Evolutionary conservation across 176 grass and related monocot species (phyloP).

Genomic region (Secale cereale): DNA sequence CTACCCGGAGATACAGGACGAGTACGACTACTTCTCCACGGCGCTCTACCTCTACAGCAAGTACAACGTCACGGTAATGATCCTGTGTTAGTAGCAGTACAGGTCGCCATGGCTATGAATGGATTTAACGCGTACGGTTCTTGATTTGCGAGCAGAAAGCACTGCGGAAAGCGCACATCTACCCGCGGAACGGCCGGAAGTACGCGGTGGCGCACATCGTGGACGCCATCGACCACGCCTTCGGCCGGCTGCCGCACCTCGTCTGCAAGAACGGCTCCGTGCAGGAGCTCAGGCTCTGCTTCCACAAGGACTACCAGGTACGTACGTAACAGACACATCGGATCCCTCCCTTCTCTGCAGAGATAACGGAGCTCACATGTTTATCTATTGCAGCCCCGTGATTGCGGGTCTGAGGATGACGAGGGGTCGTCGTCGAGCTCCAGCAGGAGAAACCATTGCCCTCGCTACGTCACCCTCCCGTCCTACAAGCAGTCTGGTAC

Average conservation of each 20-base stretch:
- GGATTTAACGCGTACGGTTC: no score
- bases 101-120: background rate
- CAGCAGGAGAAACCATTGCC: constrained; percentile 35
- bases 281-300: constrained; percentile 56
- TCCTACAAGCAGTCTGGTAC: constrained; percentile 37
- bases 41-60: constrained; percentile 79
- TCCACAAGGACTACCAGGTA: constrained; percentile 57
- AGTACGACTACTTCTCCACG: constrained; percentile 87
- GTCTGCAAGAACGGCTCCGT: constrained; percentile 43
- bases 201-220: constrained; percentile 33
- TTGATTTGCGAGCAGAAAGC: constrained; percentile 18
- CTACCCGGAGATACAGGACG: constrained; percentile 85
- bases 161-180: constrained; percentile 25
- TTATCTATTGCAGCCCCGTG: constrained; percentile 8
- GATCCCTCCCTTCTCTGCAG: no score
- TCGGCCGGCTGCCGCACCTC: constrained; percentile 46
- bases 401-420: constrained; percentile 28
- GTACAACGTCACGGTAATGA: constrained; percentile 74
- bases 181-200: background rate
- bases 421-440: background rate
- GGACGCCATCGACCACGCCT: constrained; percentile 33
- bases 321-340: no score
- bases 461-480: constrained; percentile 39
- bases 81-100: background rate
- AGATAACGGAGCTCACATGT: no score